Evolutionary conservation across 2,329 filamentous ascomycete species (phyloP), one percentile per base, ranked within the genome.

Genomic region (Aureobasidium musti): DNA sequence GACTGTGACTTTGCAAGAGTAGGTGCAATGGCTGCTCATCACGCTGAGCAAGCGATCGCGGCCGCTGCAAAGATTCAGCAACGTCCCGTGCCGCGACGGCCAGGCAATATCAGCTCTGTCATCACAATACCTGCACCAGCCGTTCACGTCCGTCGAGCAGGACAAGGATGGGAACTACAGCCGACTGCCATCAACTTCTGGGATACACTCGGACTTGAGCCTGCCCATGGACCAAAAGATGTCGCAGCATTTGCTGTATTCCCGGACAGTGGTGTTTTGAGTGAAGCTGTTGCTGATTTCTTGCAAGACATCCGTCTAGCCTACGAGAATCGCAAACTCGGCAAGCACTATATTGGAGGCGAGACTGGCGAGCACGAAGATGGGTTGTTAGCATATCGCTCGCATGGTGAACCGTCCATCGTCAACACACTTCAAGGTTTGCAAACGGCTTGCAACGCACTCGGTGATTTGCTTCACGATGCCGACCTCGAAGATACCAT

Each of bases 161-260:
- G 92, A 45, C 83, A 83, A 1, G 85, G 84, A 56, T 84, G 92
- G 66, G 91, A 92, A 13, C 81, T 96, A 45, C 80, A 94, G 26
- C 90, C 91, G 1, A 86, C 91, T 0, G 89, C 90, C 0, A 80
- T 94, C 23, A 80, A 84, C 0, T 96, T 95, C 73, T 96, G 91
- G 92, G 91, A 95, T 73, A 87, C 88, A 54, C 79, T 96, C 21
- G 90, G 91, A 0, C 82, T 96, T 1, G 86, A 86, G 1, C 91
- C 91, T 3, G 86, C 86, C 10, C 86, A 86, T 67, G 89, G 90
- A 0, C 73, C 81, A 8, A 96, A 96, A 75, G 86, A 94, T 68
- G 79, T 95, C 35, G 82, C 84, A 41, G 84, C 87, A 0, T 84
- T 91, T 56, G 91, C 89, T 73, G 80, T 95, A 1, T 90, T 89